Percentiles rank a stretch among this genome's conserved stretches.
phyloP scores from a whole-genome alignment of 805 yeast genomes.

The Barnettozyma californica region DNA sequence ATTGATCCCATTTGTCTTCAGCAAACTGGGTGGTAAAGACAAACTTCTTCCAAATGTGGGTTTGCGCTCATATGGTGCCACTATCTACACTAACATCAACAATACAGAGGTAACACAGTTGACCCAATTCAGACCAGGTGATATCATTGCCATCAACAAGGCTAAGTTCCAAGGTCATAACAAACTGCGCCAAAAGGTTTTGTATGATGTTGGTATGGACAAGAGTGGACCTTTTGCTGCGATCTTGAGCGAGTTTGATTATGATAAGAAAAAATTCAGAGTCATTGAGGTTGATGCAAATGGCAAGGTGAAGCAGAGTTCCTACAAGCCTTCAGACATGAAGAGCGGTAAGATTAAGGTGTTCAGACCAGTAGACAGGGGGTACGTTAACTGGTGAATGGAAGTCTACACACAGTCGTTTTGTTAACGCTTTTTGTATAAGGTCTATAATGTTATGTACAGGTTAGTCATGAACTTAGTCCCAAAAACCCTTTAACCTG shows the following conservation, averaged over 20 bases:
- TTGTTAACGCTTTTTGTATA: background rate
- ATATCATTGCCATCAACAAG: slow-evolving; percentile 67
- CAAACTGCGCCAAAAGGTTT: slow-evolving; percentile 50
- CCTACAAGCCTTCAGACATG: slow-evolving; percentile 68
- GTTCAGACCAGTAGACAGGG: slow-evolving; percentile 72
- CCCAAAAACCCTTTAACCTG: background rate
- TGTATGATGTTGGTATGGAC: slow-evolving; percentile 66
- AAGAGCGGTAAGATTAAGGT: slow-evolving; percentile 74
- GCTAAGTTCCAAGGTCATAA: slow-evolving; percentile 69
- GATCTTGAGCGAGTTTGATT: slow-evolving; percentile 69
- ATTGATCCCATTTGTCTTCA: slow-evolving; percentile 33
- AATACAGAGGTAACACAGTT: slow-evolving; percentile 43
- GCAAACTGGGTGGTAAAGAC: slow-evolving; percentile 30
- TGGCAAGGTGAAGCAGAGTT: slow-evolving; percentile 52
- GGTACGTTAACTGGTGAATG: slow-evolving; percentile 63
- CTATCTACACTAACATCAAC: slow-evolving; percentile 52
- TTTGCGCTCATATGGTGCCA: slow-evolving; percentile 65
- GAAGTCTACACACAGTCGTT: background rate
- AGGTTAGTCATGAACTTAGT: background rate
- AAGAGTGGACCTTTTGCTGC: slow-evolving; percentile 49
- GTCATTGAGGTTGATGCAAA: slow-evolving; percentile 52
- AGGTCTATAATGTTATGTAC: slow-evolving; percentile 2
- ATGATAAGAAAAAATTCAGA: slow-evolving; percentile 60
- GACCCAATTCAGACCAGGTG: slow-evolving; percentile 77
- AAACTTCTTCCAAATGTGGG: slow-evolving; percentile 53